Percentiles rank a stretch among this genome's conserved stretches.
Conservation (phyloP, 2,329 filamentous ascomycete species). For the Aspergillus uvarum region DNA sequence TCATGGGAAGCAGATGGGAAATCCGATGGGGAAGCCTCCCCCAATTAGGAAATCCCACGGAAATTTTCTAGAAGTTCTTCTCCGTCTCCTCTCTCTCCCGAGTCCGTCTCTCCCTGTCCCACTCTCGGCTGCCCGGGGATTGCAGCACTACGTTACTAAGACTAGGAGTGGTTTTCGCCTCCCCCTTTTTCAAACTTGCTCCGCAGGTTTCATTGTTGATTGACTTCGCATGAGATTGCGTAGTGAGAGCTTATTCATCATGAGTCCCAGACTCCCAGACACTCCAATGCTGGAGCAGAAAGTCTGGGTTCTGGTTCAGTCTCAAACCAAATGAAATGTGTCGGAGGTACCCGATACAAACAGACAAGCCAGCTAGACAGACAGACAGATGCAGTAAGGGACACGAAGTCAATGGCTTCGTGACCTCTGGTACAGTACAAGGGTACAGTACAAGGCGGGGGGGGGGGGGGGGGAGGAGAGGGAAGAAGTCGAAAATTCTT, state of each 20-base stretch:
- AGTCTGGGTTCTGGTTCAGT: neutral
- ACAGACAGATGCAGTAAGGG: constrained; percentile 1
- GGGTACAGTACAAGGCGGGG: neutral
- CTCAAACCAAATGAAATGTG: neutral
- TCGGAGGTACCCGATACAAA: neutral
- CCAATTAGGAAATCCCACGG: constrained; percentile 25
- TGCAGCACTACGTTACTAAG: constrained; percentile 10
- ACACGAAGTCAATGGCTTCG: neutral
- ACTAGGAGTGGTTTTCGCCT: constrained; percentile 4
- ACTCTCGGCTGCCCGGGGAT: neutral
- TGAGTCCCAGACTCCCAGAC: neutral
- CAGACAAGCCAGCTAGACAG: too few species aligned
- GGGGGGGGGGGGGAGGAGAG: neutral
- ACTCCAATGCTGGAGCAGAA: neutral
- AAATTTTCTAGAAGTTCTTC: constrained; percentile 28
- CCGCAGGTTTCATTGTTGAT: constrained; percentile 5
- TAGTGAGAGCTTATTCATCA: constrained; percentile 1
- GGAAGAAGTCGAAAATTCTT: neutral
- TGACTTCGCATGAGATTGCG: neutral
- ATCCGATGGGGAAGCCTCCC: neutral
- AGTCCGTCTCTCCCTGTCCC: constrained; percentile 6
- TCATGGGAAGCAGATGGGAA: neutral
- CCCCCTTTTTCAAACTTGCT: constrained; percentile 16
- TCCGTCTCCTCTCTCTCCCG: neutral
- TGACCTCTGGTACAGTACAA: neutral